Evolutionary conservation across 2,329 filamentous ascomycete genomes (phyloP).

Genomic region (Beauveria brongniartii): DNA sequence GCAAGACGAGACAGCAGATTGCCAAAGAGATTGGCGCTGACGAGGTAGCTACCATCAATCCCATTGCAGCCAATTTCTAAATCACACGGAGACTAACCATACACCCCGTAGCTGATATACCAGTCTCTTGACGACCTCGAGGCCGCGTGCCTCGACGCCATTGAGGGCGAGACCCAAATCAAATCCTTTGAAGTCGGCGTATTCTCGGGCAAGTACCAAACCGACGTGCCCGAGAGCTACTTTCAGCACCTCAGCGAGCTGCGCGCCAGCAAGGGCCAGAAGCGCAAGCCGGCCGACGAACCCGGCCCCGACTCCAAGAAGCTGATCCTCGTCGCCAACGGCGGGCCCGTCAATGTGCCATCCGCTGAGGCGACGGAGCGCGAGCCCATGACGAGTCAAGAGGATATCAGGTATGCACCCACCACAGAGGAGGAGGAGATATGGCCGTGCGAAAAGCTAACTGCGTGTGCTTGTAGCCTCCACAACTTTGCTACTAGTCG

Average conservation of each 20-base stretch:
- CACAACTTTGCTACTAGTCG: neutral
- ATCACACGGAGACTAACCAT: neutral
- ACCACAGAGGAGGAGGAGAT: neutral
- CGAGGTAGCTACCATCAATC: constrained; percentile 12
- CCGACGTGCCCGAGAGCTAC: constrained; percentile 69
- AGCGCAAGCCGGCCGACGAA: constrained; percentile 12
- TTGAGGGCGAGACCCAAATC: constrained; percentile 44
- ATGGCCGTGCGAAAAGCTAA: neutral
- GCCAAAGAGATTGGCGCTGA: constrained; percentile 36
- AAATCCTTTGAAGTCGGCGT: constrained; percentile 81
- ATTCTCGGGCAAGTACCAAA: constrained; percentile 82
- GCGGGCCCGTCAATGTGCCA: constrained; percentile 48
- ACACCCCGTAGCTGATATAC: constrained; percentile 41
- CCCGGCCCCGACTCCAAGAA: constrained; percentile 1
- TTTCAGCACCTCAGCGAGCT: constrained; percentile 71
- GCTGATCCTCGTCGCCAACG: constrained; percentile 16
- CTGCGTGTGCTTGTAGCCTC: neutral
- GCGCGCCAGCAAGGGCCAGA: constrained; percentile 51
- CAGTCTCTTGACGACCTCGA: constrained; percentile 65
- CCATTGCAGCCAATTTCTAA: neutral
- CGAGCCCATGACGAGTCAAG: constrained; percentile 16
- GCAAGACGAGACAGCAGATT: constrained; percentile 29
- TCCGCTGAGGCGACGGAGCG: neutral
- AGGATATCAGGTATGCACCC: constrained; percentile 25
- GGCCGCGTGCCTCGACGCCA: constrained; percentile 66